phyloP scores from a whole-genome alignment of 257 asterid species.

The Petunia secreta region DNA sequence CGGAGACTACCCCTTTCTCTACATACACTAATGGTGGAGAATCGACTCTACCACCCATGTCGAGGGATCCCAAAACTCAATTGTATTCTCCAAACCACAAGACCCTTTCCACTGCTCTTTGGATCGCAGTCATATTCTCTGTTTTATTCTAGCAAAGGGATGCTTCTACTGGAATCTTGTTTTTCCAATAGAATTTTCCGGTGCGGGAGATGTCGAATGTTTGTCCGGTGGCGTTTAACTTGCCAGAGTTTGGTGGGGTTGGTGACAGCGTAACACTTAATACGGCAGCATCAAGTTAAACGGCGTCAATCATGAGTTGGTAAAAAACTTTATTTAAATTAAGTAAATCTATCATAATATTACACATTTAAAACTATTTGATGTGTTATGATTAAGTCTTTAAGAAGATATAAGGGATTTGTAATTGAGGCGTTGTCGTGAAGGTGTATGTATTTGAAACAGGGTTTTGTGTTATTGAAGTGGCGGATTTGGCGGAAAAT shows the following conservation, averaged over 20 bases:
- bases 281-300: constrained; percentile 49
- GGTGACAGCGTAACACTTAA: constrained; percentile 70
- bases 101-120: constrained; percentile 39
- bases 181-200: constrained; percentile 43
- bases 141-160: constrained; percentile 54
- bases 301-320: too few relatives aligned
- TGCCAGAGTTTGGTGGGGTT: constrained; percentile 78
- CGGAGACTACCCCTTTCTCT: neutral
- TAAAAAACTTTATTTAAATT: too few relatives aligned
- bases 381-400: too few relatives aligned
- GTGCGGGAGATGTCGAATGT: constrained; percentile 45
- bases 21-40: constrained; percentile 45
- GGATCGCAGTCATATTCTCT: constrained; percentile 43
- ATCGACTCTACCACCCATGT: constrained; percentile 39
- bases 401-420: too few relatives aligned
- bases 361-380: too few relatives aligned
- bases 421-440: too few relatives aligned
- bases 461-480: too few relatives aligned
- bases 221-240: constrained; percentile 57
- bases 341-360: too few relatives aligned
- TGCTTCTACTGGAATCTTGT: constrained; percentile 36
- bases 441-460: too few relatives aligned
- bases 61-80: constrained; percentile 47
- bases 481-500: too few relatives aligned
- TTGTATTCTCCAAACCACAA: constrained; percentile 40